Conservation (phyloP, 257 asterid species). For the Vinca minor region DNA sequence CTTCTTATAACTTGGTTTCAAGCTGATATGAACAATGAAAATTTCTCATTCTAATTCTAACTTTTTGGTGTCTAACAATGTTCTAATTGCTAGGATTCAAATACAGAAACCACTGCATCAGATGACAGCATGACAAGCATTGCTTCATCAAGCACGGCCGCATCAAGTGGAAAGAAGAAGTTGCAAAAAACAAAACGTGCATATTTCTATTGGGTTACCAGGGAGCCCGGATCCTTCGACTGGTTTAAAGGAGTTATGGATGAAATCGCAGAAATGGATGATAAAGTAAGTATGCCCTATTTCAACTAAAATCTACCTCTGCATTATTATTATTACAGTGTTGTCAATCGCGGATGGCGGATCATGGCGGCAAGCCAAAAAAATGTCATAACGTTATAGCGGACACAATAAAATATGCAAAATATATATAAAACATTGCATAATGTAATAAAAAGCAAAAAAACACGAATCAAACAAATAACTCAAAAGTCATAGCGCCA, state of each 20-base stretch:
- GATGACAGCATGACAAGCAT: slow-evolving; percentile 75
- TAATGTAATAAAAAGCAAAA: too few relatives aligned
- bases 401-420: too few relatives aligned
- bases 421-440: too few relatives aligned
- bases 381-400: too few relatives aligned
- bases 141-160: slow-evolving; percentile 44
- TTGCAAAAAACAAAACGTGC: slow-evolving; percentile 48
- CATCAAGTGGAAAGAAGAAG: slow-evolving; percentile 49
- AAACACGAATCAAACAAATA: too few relatives aligned
- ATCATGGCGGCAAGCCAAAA: too few relatives aligned
- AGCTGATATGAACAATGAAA: not conserved
- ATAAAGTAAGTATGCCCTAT: slow-evolving; percentile 38
- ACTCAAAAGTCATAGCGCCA: too few relatives aligned
- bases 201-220: slow-evolving; percentile 88
- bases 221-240: slow-evolving; percentile 88
- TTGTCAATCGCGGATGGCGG: too few relatives aligned
- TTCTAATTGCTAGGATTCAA: slow-evolving; percentile 41
- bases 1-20: not conserved
- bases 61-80: not conserved
- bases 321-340: not conserved
- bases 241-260: slow-evolving; percentile 96
- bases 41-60: not conserved
- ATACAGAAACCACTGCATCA: slow-evolving; percentile 61
- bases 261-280: slow-evolving; percentile 91
- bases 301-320: not conserved